phyloP scores from a whole-genome alignment of 495 filamentous ascomycete genomes.

The Pyronema omphalodes region DNA sequence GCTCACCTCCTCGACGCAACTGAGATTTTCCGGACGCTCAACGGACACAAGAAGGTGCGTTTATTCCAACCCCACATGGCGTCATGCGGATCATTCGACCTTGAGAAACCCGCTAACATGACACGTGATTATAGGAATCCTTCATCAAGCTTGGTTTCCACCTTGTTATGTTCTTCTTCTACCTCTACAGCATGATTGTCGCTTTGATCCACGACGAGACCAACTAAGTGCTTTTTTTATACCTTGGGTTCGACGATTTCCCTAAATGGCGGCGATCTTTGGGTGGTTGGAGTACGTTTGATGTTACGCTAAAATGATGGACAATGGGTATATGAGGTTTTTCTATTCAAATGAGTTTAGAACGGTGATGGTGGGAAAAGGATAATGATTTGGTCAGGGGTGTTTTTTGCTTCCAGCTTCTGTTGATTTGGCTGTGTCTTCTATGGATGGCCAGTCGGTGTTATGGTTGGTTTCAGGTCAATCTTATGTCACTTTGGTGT shows the following conservation, averaged over 20 bases:
- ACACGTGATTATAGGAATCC: conserved; percentile 50
- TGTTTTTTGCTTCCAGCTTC: not conserved
- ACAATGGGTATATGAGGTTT: not conserved
- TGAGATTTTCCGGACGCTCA: conserved; percentile 97
- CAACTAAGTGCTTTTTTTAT: conserved; percentile 34
- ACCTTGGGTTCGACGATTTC: not conserved
- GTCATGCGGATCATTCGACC: not conserved
- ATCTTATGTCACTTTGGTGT: not conserved
- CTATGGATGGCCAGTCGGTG: not conserved
- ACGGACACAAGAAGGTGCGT: conserved; percentile 93
- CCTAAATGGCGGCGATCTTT: not conserved
- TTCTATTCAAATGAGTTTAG: not conserved
- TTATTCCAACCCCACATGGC: not conserved
- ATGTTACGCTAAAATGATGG: not conserved
- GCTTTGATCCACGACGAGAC: conserved; percentile 92
- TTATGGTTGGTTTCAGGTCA: not conserved
- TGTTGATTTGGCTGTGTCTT: not conserved
- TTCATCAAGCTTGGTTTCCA: conserved; percentile 99
- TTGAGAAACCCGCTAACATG: not conserved
- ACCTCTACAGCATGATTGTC: conserved; percentile 99
- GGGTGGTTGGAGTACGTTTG: not conserved
- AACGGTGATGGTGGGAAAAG: too few species aligned
- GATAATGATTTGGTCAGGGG: not conserved
- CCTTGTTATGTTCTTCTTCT: conserved; percentile 99
- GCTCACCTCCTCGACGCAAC: conserved; percentile 92